Conservation (phyloP, 2,329 filamentous ascomycete species). For the Pyrenophora seminiperda region DNA sequence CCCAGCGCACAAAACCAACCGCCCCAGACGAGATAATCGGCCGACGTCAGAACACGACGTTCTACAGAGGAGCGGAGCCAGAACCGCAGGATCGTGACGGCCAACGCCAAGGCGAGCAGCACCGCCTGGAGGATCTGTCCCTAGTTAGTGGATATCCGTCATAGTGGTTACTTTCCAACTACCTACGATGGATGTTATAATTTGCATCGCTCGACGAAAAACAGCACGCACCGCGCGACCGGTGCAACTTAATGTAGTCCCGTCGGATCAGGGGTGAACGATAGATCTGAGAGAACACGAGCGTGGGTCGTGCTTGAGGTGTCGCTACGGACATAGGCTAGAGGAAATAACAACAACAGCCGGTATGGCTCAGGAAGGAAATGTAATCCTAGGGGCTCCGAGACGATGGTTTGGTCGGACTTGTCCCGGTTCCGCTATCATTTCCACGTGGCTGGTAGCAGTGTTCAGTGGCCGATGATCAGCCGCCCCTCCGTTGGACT, state of each 20-base stretch:
- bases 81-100: slow-evolving; percentile 23
- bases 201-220: slow-evolving; percentile 2
- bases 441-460: slow-evolving; percentile 7
- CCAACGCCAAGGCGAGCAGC: slow-evolving; percentile 23
- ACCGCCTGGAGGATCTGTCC: slow-evolving; percentile 19
- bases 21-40: slow-evolving; percentile 30
- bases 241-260: background rate
- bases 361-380: background rate
- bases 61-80: slow-evolving; percentile 24
- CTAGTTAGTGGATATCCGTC: background rate
- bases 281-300: background rate
- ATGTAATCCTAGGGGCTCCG: background rate
- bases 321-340: slow-evolving; percentile 1
- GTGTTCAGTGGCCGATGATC: slow-evolving; percentile 1
- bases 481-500: background rate
- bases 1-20: slow-evolving; percentile 27
- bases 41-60: slow-evolving; percentile 17
- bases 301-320: slow-evolving; percentile 3
- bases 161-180: background rate
- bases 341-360: background rate
- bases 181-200: slow-evolving; percentile 8
- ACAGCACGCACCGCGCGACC: background rate
- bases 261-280: background rate
- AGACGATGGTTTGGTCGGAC: slow-evolving; percentile 1
- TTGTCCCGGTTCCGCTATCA: background rate